Conservation (phyloP, 306 rosid species). For the Dicorynia guianensis region DNA sequence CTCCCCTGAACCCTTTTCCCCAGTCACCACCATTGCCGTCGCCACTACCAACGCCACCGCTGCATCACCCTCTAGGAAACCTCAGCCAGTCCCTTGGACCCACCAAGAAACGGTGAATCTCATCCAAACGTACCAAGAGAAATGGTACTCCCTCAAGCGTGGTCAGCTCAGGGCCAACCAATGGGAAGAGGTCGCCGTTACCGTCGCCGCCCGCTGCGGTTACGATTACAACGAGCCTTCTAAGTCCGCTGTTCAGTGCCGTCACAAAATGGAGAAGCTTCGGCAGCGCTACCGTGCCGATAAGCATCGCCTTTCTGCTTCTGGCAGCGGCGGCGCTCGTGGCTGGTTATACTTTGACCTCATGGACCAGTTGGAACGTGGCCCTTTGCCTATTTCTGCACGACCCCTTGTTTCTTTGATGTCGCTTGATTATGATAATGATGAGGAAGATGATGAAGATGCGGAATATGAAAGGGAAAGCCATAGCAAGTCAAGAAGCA, state of each 20-base stretch:
- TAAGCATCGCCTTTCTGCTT: slow-evolving; percentile 43
- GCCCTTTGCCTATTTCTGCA: slow-evolving; percentile 83
- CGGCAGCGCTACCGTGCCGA: slow-evolving; percentile 85
- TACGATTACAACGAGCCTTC: slow-evolving; percentile 63
- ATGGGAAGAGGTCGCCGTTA: slow-evolving; percentile 91
- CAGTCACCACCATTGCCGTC: not conserved
- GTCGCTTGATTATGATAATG: not conserved
- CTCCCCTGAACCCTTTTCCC: slow-evolving; percentile 1
- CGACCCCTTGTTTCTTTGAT: slow-evolving; percentile 42
- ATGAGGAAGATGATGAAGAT: not conserved
- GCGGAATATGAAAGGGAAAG: slow-evolving; percentile 23
- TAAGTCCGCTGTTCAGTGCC: slow-evolving; percentile 79
- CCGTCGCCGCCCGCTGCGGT: slow-evolving; percentile 87
- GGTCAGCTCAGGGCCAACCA: slow-evolving; percentile 82
- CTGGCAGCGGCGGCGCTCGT: slow-evolving; percentile 13
- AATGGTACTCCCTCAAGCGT: slow-evolving; percentile 81
- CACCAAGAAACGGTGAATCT: slow-evolving; percentile 82
- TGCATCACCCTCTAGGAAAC: slow-evolving; percentile 44
- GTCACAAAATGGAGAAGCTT: slow-evolving; percentile 96
- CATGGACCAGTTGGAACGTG: slow-evolving; percentile 79
- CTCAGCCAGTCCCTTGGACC: slow-evolving; percentile 84
- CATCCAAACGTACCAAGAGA: slow-evolving; percentile 84
- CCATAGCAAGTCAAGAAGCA: slow-evolving; percentile 51
- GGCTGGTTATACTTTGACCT: slow-evolving; percentile 74
- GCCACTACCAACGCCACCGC: not conserved